Base-by-base conservation (phyloP, 345 rosid species). In the Melaleuca alternifolia region DNA sequence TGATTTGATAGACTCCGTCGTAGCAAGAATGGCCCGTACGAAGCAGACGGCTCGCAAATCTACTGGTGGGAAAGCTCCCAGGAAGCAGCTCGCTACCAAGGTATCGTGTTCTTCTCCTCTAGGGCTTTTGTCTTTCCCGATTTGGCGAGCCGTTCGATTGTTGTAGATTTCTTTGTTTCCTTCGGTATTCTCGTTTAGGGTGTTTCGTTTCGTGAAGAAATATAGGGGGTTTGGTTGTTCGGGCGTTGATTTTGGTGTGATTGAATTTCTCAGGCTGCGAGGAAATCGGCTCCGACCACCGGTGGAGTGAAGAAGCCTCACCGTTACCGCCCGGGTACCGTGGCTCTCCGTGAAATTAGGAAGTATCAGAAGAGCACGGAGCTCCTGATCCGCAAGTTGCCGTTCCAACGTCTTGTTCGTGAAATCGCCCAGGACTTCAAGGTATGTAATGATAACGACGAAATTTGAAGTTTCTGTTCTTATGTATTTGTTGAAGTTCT, bases 231-330 rank as follows among this genome's bases (percentile, higher is more conserved):
- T 46, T 37, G 51, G 75, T 57, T 3, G 23, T 48, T 57, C 65
- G 28, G 6, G 77, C 41, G 5, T 2, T 44, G 50, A 16, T 51
- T 23, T 53, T 15, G 85, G 11, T 57, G n/a, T 83, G 14, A 18
- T 15, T 76, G 5, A 0, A 4, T 16, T 28, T 23, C 81, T 10
- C 18, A 95, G 96, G 95, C 95, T 18, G 96, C 95, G n/a, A 92
- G 95, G 88, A 95, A 95, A 87, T 95, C 96, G 21, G 95, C 94
- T 2, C 94, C 97, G 0, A 92, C 94, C 11, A 92, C 91, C 13
- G 96, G 94, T 6, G 96, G 97, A 50, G 96, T 93, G 56, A 93
- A 93, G 94, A 95, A 93, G 89, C 97, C 96, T 84, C 96, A 93
- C 86, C 94, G 96, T 41, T 93, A 91, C 90, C 93, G 94, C 46